These are phyloP conservation scores for Neoarthrinium moseri DNA, from an alignment of 2,329 filamentous ascomycete genomes.

Conservation along the genomic window DNA sequence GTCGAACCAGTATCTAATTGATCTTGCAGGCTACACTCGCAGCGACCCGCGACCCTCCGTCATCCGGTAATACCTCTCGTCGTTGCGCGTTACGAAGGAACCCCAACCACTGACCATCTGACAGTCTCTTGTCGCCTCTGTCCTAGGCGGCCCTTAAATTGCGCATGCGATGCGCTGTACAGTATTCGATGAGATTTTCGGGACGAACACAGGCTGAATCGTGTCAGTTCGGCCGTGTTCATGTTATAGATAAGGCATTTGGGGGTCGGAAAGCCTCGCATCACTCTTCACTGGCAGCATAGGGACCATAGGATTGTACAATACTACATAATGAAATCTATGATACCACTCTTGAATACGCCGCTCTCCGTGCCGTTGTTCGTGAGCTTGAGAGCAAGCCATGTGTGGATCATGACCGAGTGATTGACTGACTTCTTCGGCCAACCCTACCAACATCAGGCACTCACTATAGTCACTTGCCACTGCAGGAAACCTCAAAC, in stretches of 20 bases:
- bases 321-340: slow-evolving; percentile 9
- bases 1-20: slow-evolving; percentile 7
- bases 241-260: slow-evolving; percentile 2
- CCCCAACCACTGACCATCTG: slow-evolving; percentile 20
- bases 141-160: slow-evolving; percentile 40
- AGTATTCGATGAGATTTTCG: slow-evolving; percentile 10
- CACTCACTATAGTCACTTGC: too few relatives aligned
- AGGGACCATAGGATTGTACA: neutral
- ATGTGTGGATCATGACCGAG: too few relatives aligned
- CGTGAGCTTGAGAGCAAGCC: too few relatives aligned
- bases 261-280: neutral
- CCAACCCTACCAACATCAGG: too few relatives aligned
- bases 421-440: too few relatives aligned
- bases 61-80: slow-evolving; percentile 46
- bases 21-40: slow-evolving; percentile 77
- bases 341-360: slow-evolving; percentile 7
- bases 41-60: slow-evolving; percentile 84
- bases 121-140: slow-evolving; percentile 63
- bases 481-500: too few relatives aligned
- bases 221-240: neutral
- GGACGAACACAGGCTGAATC: too few relatives aligned
- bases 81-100: too few relatives aligned
- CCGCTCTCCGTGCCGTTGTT: neutral
- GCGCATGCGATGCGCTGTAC: slow-evolving; percentile 8
- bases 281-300: neutral